Conservation (phyloP, 371 early-diverging fungal genomes). For the Mucor mucedo region DNA sequence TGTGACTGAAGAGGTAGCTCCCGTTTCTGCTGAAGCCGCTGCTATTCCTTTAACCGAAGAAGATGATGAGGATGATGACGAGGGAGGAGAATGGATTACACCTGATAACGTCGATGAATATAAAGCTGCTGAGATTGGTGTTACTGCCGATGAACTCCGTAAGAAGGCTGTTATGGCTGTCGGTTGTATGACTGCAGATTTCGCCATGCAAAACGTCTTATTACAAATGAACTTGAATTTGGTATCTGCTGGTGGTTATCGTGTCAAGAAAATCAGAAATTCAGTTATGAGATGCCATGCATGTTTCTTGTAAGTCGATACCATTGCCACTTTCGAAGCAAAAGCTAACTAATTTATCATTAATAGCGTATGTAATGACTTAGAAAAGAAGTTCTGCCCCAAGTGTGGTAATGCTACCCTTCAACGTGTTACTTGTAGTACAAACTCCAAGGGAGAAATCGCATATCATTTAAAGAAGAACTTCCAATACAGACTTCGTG, state of each 20-base stretch:
- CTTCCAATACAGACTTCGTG: constrained; percentile 88
- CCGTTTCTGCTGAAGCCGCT: not conserved
- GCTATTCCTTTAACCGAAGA: constrained; percentile 30
- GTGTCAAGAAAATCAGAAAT: constrained; percentile 79
- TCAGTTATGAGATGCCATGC: constrained; percentile 95
- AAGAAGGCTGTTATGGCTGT: constrained; percentile 63
- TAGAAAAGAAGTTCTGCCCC: constrained; percentile 94
- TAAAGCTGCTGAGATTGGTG: constrained; percentile 62
- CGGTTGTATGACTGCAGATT: constrained; percentile 94
- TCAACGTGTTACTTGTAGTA: constrained; percentile 81
- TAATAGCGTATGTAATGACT: constrained; percentile 74
- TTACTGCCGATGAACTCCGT: constrained; percentile 46
- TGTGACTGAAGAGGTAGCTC: not conserved
- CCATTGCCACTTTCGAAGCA: not conserved
- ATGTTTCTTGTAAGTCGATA: constrained; percentile 78
- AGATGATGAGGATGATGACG: constrained; percentile 47
- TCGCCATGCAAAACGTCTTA: constrained; percentile 97
- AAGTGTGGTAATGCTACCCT: constrained; percentile 91
- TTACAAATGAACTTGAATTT: constrained; percentile 91
- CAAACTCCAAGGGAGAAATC: constrained; percentile 82
- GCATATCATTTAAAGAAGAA: constrained; percentile 87
- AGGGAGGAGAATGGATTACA: constrained; percentile 94
- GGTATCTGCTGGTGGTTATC: constrained; percentile 84
- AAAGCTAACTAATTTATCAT: not conserved
- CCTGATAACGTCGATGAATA: constrained; percentile 82